phyloP scores from a whole-genome alignment of 1,284 basidiomycete species.

The Malassezia globosa region DNA sequence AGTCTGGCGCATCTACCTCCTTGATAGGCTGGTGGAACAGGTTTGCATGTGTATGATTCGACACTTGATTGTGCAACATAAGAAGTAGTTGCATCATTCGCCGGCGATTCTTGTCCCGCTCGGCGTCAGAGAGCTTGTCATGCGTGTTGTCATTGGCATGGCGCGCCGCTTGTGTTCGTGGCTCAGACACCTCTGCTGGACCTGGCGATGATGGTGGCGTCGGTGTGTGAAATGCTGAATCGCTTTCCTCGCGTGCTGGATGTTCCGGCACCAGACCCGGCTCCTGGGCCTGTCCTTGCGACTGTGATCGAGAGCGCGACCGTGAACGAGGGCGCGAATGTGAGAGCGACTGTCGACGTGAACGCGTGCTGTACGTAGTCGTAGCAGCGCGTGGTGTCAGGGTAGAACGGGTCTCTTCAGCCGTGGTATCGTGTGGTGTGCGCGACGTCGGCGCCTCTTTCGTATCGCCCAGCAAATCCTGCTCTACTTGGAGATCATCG shows the following conservation, averaged over 20 bases:
- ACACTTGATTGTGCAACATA: conserved; percentile 39
- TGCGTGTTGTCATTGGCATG: conserved; percentile 11
- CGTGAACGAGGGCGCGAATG: too few relatives aligned
- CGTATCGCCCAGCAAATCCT: conserved; percentile 14
- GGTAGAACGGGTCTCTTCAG: not conserved
- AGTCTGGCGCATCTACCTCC: conserved; percentile 40
- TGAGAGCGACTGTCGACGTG: not conserved
- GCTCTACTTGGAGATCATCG: conserved; percentile 13
- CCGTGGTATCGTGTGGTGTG: not conserved
- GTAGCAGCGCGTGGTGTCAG: not conserved
- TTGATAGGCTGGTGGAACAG: conserved; percentile 43
- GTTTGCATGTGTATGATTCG: conserved; percentile 42
- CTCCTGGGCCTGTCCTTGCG: too few relatives aligned
- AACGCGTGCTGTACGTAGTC: conserved; percentile 5
- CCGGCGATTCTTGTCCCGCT: conserved; percentile 26
- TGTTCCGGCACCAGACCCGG: too few relatives aligned
- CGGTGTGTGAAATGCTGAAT: not conserved
- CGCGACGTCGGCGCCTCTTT: too few relatives aligned
- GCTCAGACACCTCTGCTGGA: not conserved
- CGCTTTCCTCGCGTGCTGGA: too few relatives aligned
- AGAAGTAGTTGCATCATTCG: conserved; percentile 34
- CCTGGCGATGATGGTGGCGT: not conserved
- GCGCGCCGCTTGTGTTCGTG: not conserved
- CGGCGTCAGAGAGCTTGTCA: conserved; percentile 13
- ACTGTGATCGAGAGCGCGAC: too few relatives aligned